Base-by-base conservation (phyloP, 2,329 filamentous ascomycete genomes). In the Aspergillus transmontanensis region DNA sequence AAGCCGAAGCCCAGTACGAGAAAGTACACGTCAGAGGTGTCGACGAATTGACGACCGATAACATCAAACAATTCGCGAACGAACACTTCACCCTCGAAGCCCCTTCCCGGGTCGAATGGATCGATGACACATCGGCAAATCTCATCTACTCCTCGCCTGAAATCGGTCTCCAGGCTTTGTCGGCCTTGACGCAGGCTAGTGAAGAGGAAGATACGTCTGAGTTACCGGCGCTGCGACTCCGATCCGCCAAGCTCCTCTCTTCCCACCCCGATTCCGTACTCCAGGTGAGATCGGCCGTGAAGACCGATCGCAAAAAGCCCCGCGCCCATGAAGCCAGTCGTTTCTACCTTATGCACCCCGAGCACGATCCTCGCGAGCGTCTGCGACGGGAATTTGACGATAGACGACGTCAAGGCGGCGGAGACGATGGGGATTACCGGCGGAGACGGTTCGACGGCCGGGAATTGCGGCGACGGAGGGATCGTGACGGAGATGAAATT, bases 281-380 rank as follows among this genome's bases (percentile, higher is more conserved):
- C 4, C 85, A 88, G 63, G 83, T 97, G 48, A 88, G 95, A 56
- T 85, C 91, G 64, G 90, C 94, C 0, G 85, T 93, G 6, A 82
- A 85, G 30, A 84, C 87, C 26, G 95, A 99, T 79, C 90, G 85
- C 74, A 99, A 99, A 79, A 86, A 88, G 71, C 86, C 83, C 50
- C 90, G 92, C 46, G 94, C 95, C 1, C 87, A 92, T 12, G 86
- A 90, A 57, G 86, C 91, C 65, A 98, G 94, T 78, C 87, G 92
- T 14, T 98, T 96, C 81, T 99, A 99, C 75, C 87, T 97, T 41
- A 85, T 95, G 72, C 92, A 98, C 71, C 94, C 94, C 1, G 92
- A 97, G 70, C 88, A 93, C 74, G 94, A 97, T 72, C 93, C 90
- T 2, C 89, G 89, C 69, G 93, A 92, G 79, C 86, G 87, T 58